A percentile compares a stretch with the other conserved stretches of the same genome.
These are phyloP conservation scores for Pistacia vera DNA, from an alignment of 345 rosid species.

Conservation along the genomic window DNA sequence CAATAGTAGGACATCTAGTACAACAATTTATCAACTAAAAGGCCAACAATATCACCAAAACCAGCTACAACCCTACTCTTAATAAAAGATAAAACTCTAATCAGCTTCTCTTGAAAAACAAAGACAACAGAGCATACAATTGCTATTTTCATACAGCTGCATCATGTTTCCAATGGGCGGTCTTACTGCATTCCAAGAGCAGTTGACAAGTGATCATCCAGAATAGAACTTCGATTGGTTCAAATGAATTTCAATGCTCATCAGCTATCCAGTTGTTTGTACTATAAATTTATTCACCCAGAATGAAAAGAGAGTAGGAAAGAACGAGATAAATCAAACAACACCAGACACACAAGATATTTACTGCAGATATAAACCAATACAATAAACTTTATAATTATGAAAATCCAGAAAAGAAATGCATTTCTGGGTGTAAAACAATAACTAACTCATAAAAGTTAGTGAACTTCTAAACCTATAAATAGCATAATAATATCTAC, in stretches of 20 bases:
- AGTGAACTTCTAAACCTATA: neutral
- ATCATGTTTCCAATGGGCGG: neutral
- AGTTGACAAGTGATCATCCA: neutral
- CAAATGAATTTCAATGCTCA: neutral
- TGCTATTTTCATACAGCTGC: neutral
- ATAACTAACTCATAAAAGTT: conserved; percentile 4
- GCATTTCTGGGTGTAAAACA: neutral
- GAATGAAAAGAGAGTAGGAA: neutral
- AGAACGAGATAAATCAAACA: neutral
- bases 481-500: conserved; percentile 32
- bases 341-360: conserved; percentile 2
- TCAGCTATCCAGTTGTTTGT: neutral
- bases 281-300: neutral
- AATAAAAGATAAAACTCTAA: neutral
- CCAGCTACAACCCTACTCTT: neutral
- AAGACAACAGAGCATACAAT: neutral
- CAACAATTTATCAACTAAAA: conserved; percentile 3
- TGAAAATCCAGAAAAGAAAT: neutral
- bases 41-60: conserved; percentile 8
- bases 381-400: neutral
- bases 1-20: neutral
- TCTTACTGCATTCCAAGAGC: neutral
- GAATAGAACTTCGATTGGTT: neutral
- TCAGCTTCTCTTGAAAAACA: neutral
- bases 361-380: neutral